These are phyloP conservation scores for Fusarium subglutinans DNA, from an alignment of 2,329 filamentous ascomycete genomes.

Conservation along the genomic window DNA sequence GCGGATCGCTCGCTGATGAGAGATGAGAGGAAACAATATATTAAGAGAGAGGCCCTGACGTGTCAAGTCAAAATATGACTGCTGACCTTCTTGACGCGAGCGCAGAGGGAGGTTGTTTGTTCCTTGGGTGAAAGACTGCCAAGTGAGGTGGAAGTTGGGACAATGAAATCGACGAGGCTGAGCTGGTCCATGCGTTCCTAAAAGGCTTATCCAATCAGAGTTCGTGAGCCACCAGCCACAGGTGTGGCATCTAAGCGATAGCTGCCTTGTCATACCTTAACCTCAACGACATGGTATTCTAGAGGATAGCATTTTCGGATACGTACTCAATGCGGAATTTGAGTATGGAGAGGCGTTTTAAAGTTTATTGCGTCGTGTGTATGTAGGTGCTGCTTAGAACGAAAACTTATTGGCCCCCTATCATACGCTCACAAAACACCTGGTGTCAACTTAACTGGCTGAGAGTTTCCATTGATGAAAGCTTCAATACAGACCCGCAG, in stretches of 20 bases:
- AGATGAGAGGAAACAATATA: constrained; percentile 1
- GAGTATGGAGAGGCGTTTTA: background rate
- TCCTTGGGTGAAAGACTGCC: constrained; percentile 13
- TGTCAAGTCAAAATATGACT: constrained; percentile 33
- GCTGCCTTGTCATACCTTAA: background rate
- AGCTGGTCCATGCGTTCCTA: constrained; percentile 11
- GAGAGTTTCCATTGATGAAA: background rate
- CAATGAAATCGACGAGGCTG: constrained; percentile 38
- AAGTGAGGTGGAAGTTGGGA: constrained; percentile 32
- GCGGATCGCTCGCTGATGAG: background rate
- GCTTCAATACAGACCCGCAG: background rate
- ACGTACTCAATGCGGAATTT: background rate
- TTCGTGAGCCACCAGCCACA: background rate
- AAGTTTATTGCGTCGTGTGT: background rate
- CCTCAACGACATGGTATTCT: background rate
- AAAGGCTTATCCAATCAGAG: constrained; percentile 32
- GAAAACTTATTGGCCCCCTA: background rate
- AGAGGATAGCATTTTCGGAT: background rate
- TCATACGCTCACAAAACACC: background rate
- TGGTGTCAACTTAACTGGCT: background rate
- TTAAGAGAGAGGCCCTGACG: constrained; percentile 13
- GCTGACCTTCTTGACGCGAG: constrained; percentile 33
- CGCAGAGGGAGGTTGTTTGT: constrained; percentile 18
- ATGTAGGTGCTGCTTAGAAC: background rate
- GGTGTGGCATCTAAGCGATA: background rate